Base-by-base conservation (phyloP, 257 asterid species). In the Cruciata laevipes region DNA sequence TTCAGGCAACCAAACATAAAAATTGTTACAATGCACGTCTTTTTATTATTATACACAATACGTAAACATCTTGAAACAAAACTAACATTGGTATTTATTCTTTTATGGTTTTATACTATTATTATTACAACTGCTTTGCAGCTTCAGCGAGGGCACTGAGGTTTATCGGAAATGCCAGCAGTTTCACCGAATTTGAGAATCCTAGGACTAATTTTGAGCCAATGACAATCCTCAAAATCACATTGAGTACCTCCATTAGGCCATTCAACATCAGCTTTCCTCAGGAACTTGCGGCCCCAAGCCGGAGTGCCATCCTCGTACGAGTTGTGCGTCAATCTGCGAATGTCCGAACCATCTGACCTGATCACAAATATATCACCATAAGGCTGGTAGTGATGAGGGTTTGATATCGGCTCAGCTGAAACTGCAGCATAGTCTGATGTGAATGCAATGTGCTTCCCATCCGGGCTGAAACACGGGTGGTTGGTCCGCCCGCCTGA, bases 401-500 rank as follows among this genome's bases (percentile, higher is more conserved):
- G 91, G 77, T 84, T 86, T 0, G 98, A 82, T 70, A 92, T 79
- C 3, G 98, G 97, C 62, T 89, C 98, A 14, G 98, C 96, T 0
- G 98, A 92, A 8, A 92, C 97, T 0, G 84, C 96, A 0, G 95
- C 98, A 11, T 92, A 87, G 64, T 92, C 98, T 0, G 96, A 75
- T 6, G 98, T 87, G 38, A 92, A 70, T 68, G 85, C 97, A 1
- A 92, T 73, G 71, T 87, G 68, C 63, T 84, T 76, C 55, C 95
- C 82, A 68, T 92, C 94, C 1, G 95, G 98, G 72, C 96, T 92
- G 72, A 89, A 89, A 80, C 87, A 87, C 2, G 97, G 97, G 81
- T 92, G 98, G 83, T 89, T 92, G 9, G 88, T 72, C 38, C 97
- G 79, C 65, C 98, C 98, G 14, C 91, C 97, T 3, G 8, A 66